A percentile compares a stretch with the other conserved stretches of the same genome.
Evolutionary conservation across 768 basidiomycete species (phyloP).

Genomic region (Podaxis sp.): DNA sequence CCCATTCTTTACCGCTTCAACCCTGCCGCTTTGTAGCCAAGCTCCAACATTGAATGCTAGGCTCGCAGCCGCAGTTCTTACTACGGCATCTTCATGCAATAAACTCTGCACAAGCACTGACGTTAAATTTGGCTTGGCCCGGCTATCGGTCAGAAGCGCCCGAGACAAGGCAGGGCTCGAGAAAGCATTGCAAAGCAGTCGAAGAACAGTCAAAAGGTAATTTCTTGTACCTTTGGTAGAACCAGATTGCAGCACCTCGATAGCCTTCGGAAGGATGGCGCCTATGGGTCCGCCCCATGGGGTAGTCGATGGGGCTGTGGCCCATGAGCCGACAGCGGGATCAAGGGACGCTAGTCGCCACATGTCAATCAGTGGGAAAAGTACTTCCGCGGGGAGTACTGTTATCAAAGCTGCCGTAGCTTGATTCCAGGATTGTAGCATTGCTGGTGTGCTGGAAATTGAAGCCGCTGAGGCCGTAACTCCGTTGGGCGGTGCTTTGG

Average conservation of each 20-base stretch:
- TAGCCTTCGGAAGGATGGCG: slow-evolving; percentile 42
- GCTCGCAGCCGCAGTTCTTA: slow-evolving; percentile 79
- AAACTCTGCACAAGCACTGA: slow-evolving; percentile 60
- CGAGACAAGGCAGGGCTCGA: slow-evolving; percentile 43
- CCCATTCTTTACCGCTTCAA: slow-evolving; percentile 31
- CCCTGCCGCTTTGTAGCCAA: slow-evolving; percentile 57
- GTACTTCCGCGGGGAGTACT: slow-evolving; percentile 44
- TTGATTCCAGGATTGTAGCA: slow-evolving; percentile 46
- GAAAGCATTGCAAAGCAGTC: slow-evolving; percentile 67
- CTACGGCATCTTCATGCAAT: slow-evolving; percentile 59
- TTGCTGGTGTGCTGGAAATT: slow-evolving; percentile 29
- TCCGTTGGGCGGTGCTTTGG: slow-evolving; percentile 13
- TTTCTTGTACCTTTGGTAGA: slow-evolving; percentile 38
- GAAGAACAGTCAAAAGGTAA: slow-evolving; percentile 60
- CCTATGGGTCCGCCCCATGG: slow-evolving; percentile 33
- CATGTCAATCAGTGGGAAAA: slow-evolving; percentile 82
- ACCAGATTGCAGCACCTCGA: slow-evolving; percentile 23
- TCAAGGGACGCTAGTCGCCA: slow-evolving; percentile 79
- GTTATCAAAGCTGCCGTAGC: slow-evolving; percentile 38
- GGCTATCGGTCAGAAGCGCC: slow-evolving; percentile 25
- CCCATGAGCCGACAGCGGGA: slow-evolving; percentile 49
- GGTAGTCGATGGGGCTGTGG: slow-evolving; percentile 24
- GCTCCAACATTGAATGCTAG: slow-evolving; percentile 74
- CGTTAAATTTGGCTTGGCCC: slow-evolving; percentile 35
- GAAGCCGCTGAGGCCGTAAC: slow-evolving; percentile 13